Base-by-base conservation (phyloP, 139 green algal species). In the Picochlorum costavermella region DNA sequence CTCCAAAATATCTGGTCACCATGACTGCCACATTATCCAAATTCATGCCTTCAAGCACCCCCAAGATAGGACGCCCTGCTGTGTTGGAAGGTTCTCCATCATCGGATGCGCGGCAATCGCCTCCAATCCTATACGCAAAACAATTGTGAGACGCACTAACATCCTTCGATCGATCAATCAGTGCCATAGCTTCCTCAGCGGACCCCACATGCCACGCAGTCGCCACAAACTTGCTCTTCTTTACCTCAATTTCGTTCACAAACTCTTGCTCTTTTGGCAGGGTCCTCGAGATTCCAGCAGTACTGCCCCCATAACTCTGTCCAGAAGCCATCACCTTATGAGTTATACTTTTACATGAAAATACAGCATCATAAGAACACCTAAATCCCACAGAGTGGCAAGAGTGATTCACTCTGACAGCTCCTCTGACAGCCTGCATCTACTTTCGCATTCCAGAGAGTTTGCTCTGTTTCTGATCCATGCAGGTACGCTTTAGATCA, bases 21-120 rank as follows among this genome's bases (percentile, higher is more conserved):
- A 96, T 66, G 17, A 93, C 81, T 17, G 63, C 71, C 14, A 92
- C 81, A 2, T 70, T 56, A 33, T 92, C 74, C 16, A 93, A 67
- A 0, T 71, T 78, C 46, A 90, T 81, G 0, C 71, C 81, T 63
- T 90, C 75, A n/a, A 96, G 88, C 17, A 87, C 88, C 1, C 61
- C 60, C 30, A 92, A 66, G 3, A 96, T 96, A 11, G 90, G 90
- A 23, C 74, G 60, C 5, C 90, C 90, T 14, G 89, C 87, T 2
- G 85, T 95, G 2, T 90, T 86, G 1, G 74, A 66, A 0, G 90
- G 90, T 70, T 96, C 90, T 0, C 90, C 90, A 64, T 96, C 90
- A 61, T 96, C 90, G 16, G 44, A 85, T 49, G 63, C 78, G 8
- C 86, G 71, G 16, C 79, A 75, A 26, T 76, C 44, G 25, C 68